Percentiles rank a stretch among this genome's conserved stretches.
Evolutionary conservation across 163 green algal genomes (phyloP).

Genomic region (Coccomyxa subellipsoidea): DNA sequence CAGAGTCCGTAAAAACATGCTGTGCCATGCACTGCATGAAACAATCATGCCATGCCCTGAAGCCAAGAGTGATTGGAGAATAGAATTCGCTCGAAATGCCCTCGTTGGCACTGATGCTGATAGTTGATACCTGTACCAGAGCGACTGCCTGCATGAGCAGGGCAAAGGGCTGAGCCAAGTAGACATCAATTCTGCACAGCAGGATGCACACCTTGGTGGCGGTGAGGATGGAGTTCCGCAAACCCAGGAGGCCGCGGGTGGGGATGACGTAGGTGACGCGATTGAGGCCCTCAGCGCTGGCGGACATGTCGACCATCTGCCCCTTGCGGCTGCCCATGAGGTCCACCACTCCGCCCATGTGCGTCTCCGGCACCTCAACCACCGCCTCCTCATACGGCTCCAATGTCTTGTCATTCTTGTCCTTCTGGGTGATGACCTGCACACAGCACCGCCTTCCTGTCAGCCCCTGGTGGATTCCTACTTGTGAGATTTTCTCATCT

Average conservation of each 20-base stretch:
- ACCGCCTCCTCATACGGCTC: constrained; percentile 96
- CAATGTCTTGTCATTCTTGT: constrained; percentile 65
- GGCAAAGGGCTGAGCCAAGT: too few species aligned
- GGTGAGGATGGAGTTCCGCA: constrained; percentile 94
- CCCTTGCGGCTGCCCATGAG: constrained; percentile 91
- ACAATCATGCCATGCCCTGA: too few species aligned
- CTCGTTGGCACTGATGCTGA: too few species aligned
- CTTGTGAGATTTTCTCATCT: too few species aligned
- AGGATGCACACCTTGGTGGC: constrained; percentile 67
- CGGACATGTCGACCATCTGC: constrained; percentile 87
- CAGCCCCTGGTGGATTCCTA: too few species aligned
- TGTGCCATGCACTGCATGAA: too few species aligned
- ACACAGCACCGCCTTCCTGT: neutral
- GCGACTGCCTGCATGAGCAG: too few species aligned
- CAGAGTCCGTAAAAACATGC: neutral
- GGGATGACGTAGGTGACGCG: constrained; percentile 70
- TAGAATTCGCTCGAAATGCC: too few species aligned
- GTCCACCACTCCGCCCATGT: constrained; percentile 80
- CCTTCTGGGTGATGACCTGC: constrained; percentile 78
- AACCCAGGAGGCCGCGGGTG: constrained; percentile 39
- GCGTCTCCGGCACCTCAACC: constrained; percentile 77
- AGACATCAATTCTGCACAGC: neutral
- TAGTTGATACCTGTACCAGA: too few species aligned
- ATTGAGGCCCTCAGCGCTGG: constrained; percentile 35
- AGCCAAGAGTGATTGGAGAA: too few species aligned